Conservation (phyloP, 192 early-diverging fungal species). For the Podila epigama region DNA sequence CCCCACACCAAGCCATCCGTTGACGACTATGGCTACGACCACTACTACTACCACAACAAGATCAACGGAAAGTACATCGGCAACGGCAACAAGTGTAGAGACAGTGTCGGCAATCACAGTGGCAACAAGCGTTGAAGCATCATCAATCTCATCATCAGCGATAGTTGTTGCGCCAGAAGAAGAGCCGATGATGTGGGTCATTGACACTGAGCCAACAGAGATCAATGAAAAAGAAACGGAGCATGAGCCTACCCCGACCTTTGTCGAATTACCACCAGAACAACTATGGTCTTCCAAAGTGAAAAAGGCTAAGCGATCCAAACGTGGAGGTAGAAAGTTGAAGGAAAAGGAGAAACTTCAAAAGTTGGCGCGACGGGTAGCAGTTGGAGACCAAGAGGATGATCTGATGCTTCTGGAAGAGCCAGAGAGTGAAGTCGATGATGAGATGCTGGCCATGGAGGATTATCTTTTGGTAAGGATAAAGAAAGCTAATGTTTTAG, state of each 20-base stretch:
- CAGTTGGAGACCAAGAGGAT: neutral
- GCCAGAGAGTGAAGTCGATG: conserved; percentile 11
- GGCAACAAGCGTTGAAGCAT: too few relatives aligned
- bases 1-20: too few relatives aligned
- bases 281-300: neutral
- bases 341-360: conserved; percentile 3
- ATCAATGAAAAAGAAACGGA: neutral
- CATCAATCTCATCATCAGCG: neutral
- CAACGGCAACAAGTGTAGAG: too few relatives aligned
- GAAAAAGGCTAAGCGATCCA: conserved; percentile 16
- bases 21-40: too few relatives aligned
- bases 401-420: conserved; percentile 10
- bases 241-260: neutral
- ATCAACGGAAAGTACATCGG: too few relatives aligned
- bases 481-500: neutral
- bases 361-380: neutral
- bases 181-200: neutral
- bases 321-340: conserved; percentile 12
- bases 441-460: conserved; percentile 14
- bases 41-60: too few relatives aligned
- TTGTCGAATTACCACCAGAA: conserved; percentile 14
- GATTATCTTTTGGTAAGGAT: conserved; percentile 23
- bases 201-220: neutral
- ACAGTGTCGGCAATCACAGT: too few relatives aligned
- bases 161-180: neutral